Conservation (phyloP, 768 basidiomycete species). For the Lactarius tabidus region DNA sequence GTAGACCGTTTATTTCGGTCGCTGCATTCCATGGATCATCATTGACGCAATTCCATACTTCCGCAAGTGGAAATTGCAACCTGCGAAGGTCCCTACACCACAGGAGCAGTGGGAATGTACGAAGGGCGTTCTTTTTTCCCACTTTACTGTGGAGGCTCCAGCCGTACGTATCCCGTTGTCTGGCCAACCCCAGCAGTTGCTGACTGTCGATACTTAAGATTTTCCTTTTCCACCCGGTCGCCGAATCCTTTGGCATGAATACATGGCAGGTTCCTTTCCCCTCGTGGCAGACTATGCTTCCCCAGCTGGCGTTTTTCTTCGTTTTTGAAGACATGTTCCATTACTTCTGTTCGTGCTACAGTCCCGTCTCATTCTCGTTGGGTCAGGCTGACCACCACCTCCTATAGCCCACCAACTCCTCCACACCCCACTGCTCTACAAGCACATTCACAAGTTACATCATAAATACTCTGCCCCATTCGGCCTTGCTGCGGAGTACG, state of each 20-base stretch:
- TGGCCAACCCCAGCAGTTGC: neutral
- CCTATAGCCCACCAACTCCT: constrained; percentile 78
- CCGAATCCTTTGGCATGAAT: constrained; percentile 80
- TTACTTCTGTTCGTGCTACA: constrained; percentile 59
- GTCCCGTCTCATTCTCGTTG: neutral
- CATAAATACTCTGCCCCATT: constrained; percentile 98
- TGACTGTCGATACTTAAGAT: constrained; percentile 46
- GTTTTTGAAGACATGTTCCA: constrained; percentile 96
- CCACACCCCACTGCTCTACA: constrained; percentile 81
- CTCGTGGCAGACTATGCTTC: constrained; percentile 56
- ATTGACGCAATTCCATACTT: constrained; percentile 95
- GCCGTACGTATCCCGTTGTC: constrained; percentile 47
- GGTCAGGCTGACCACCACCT: constrained; percentile 5
- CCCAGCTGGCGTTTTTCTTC: constrained; percentile 86
- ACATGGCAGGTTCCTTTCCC: constrained; percentile 96
- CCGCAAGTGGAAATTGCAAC: constrained; percentile 89
- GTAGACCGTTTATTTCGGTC: constrained; percentile 94
- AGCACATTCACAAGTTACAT: constrained; percentile 94
- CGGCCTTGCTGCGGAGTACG: constrained; percentile 96
- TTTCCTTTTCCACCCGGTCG: constrained; percentile 88
- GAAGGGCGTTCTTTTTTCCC: constrained; percentile 88
- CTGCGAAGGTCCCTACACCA: constrained; percentile 72
- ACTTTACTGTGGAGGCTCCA: constrained; percentile 93
- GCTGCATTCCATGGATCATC: constrained; percentile 92
- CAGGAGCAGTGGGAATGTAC: constrained; percentile 94